Evolutionary conservation across 2,329 filamentous ascomycete genomes (phyloP), one percentile per base, ranked within the genome.

Genomic region (Colletotrichum musicola): DNA sequence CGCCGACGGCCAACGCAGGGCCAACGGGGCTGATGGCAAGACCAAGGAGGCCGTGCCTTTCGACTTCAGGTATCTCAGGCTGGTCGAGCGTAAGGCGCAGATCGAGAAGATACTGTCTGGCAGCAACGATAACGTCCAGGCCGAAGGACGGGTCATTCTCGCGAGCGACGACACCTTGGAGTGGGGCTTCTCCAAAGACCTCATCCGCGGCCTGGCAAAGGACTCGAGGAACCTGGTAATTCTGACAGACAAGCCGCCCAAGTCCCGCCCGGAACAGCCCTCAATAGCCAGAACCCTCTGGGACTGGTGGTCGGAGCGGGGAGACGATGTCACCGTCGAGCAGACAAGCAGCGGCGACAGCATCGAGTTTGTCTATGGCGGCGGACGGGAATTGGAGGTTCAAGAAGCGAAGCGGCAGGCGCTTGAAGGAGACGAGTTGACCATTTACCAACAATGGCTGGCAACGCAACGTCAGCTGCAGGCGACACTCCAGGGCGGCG

Each of bases 101-200:
- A 86, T 98, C 12, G 89, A 93, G 62, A 91, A 90, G 73, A 85
- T 96, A 66, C 82, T 85, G 73, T 90, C 75, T 74, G 85, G 80
- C 30, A 77, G 75, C 25, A 74, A 74, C 1, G 83, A 83, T 7
- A 83, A 80, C 38, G 76, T 81, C 50, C 76, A 81, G 68, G 74
- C 83, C 5, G 75, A 80, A 46, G 89, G 89, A 6, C 88, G 90
- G 61, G 94, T 99, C 16, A 96, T 99, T 59, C 84, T 99, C 64
- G 95, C 96, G 3, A 98, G 94, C 73, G 95, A 98, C 77, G 88
- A 90, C 4, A 97, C 93, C 35, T 82, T 98, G 20, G 94, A 97
- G 74, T 99, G 96, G 96, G 96, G 96, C 0, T 97, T 97, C 75
- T 97, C 96, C 0, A 93, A 92, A 74, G 90, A 95, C 61, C 85